phyloP scores from a whole-genome alignment of 495 filamentous ascomycete genomes.

The Penicillium macrosclerotiorum region DNA sequence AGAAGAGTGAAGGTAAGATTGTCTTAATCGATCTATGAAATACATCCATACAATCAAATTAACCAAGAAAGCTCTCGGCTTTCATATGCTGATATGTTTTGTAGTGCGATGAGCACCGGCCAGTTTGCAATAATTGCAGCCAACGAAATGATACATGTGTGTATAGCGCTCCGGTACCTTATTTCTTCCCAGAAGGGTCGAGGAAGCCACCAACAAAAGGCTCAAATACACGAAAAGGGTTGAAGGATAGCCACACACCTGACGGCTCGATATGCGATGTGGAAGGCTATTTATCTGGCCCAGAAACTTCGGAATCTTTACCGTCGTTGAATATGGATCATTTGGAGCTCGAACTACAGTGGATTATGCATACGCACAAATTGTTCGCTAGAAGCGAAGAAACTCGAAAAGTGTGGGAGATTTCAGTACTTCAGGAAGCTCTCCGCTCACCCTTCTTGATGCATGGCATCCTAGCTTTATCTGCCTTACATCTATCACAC shows the following conservation, averaged over 20 bases:
- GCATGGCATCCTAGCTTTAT: conserved; percentile 36
- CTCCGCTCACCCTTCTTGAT: conserved; percentile 31
- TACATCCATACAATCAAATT: neutral
- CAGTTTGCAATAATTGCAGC: conserved; percentile 19
- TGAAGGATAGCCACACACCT: neutral
- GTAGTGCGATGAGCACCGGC: conserved; percentile 26
- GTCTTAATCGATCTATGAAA: neutral
- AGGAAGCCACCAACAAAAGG: neutral
- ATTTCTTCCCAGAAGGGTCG: conserved; percentile 14
- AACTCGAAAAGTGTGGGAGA: conserved; percentile 28
- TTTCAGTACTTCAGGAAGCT: conserved; percentile 32
- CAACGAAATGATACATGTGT: conserved; percentile 20
- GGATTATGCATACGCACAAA: conserved; percentile 22
- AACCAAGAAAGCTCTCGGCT: no score
- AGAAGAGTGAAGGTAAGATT: conserved; percentile 25
- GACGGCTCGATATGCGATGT: neutral
- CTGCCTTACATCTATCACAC: conserved; percentile 33
- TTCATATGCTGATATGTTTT: neutral
- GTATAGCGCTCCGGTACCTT: conserved; percentile 15
- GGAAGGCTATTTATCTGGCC: neutral
- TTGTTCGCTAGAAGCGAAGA: conserved; percentile 19
- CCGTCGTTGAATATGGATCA: conserved; percentile 18
- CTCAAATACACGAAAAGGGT: neutral
- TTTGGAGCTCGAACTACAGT: conserved; percentile 21
- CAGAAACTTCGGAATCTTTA: neutral